phyloP scores from a whole-genome alignment of 805 yeast genomes.

The Kodamaea hsintzibuensis region DNA sequence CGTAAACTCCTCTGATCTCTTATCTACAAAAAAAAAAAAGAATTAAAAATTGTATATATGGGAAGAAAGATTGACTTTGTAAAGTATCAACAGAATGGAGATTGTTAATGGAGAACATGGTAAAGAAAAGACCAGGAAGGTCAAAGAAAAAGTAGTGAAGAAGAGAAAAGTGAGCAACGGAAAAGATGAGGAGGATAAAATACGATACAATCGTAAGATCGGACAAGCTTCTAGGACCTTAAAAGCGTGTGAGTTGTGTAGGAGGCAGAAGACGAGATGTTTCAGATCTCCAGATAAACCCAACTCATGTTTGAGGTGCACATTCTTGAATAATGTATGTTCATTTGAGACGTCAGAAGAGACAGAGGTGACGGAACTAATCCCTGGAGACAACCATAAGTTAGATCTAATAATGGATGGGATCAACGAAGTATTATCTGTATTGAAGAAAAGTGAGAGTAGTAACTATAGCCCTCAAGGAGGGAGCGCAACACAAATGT shows the following conservation, averaged over 20 bases:
- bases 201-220: slow-evolving; percentile 9
- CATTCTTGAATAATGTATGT: slow-evolving; percentile 52
- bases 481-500: neutral
- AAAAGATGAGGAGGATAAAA: neutral
- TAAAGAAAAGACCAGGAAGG: neutral
- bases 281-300: slow-evolving; percentile 50
- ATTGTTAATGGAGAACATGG: neutral
- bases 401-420: slow-evolving; percentile 36
- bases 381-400: slow-evolving; percentile 15
- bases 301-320: slow-evolving; percentile 58
- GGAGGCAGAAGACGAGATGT: slow-evolving; percentile 62
- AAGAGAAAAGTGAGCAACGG: slow-evolving; percentile 1
- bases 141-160: neutral
- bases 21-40: neutral
- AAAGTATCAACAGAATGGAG: neutral
- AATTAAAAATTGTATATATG: neutral
- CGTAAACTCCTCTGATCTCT: neutral
- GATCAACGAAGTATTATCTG: slow-evolving; percentile 32
- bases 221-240: slow-evolving; percentile 43
- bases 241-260: slow-evolving; percentile 56
- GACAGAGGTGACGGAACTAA: slow-evolving; percentile 4
- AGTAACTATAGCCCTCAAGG: too few species aligned
- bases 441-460: slow-evolving; percentile 17
- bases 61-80: neutral
- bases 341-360: slow-evolving; percentile 40